These are phyloP conservation scores for Fusarium graminum DNA, from an alignment of 2,329 filamentous ascomycete genomes.

Conservation along the genomic window DNA sequence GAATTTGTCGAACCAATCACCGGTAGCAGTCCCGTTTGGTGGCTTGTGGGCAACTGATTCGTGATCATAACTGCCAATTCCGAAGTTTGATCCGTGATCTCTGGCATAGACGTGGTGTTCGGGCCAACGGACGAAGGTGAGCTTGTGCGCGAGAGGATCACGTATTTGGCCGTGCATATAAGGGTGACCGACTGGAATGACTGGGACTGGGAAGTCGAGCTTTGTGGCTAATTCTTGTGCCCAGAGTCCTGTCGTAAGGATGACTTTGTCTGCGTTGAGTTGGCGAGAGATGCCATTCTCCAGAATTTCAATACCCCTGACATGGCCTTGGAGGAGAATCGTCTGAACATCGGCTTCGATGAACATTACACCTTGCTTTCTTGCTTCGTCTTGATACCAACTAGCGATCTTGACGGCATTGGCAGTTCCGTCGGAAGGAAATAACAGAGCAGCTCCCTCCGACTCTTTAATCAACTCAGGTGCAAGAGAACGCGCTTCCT, in stretches of 20 bases:
- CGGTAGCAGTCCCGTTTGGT: slow-evolving; percentile 25
- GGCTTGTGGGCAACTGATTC: slow-evolving; percentile 27
- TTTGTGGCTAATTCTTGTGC: slow-evolving; percentile 34
- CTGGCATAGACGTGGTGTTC: slow-evolving; percentile 44
- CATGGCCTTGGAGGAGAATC: background rate
- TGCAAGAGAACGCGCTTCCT: slow-evolving; percentile 26
- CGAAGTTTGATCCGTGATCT: slow-evolving; percentile 41
- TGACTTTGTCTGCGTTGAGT: slow-evolving; percentile 36
- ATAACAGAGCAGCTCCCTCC: slow-evolving; percentile 31
- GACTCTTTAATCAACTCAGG: slow-evolving; percentile 37
- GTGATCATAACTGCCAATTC: slow-evolving; percentile 45
- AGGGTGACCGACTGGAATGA: slow-evolving; percentile 44
- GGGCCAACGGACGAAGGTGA: slow-evolving; percentile 41
- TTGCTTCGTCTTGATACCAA: slow-evolving; percentile 36
- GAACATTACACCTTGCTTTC: slow-evolving; percentile 19
- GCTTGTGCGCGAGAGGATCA: background rate
- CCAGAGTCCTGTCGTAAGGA: slow-evolving; percentile 46
- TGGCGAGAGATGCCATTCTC: background rate
- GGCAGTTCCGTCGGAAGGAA: slow-evolving; percentile 40
- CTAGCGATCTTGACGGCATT: slow-evolving; percentile 34
- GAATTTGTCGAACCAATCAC: slow-evolving; percentile 36
- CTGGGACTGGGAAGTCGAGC: slow-evolving; percentile 37
- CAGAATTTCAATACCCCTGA: slow-evolving; percentile 24
- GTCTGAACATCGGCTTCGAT: slow-evolving; percentile 31
- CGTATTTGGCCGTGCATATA: slow-evolving; percentile 33